Conservation (phyloP, 148 eudicot species). For the Rhododendron kiyosumense region DNA sequence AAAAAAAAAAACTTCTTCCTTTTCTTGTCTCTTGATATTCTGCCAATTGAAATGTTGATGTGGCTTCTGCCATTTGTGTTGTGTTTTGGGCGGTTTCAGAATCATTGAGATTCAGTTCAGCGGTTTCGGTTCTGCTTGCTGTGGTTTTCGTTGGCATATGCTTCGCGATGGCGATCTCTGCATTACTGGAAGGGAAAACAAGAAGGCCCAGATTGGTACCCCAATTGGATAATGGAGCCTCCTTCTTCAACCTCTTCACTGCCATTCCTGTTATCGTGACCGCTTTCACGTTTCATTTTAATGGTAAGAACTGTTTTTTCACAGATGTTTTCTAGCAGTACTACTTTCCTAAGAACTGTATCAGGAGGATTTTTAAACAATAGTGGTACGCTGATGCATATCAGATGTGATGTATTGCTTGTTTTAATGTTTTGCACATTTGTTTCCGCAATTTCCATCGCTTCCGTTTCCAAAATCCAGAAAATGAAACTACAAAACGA, state of each 20-base stretch:
- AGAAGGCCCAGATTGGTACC: conserved; percentile 56
- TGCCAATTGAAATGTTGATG: too few relatives aligned
- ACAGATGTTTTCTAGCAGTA: not conserved
- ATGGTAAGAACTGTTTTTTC: conserved; percentile 38
- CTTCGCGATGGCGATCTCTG: conserved; percentile 65
- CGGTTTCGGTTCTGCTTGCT: conserved; percentile 77
- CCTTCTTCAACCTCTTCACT: conserved; percentile 86
- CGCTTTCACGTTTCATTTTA: conserved; percentile 95
- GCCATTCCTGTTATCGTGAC: conserved; percentile 89
- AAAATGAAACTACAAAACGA: too few relatives aligned
- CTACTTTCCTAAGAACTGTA: not conserved
- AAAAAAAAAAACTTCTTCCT: too few relatives aligned
- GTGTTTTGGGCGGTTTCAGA: conserved; percentile 33
- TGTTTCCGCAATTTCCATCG: too few relatives aligned
- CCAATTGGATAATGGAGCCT: conserved; percentile 34
- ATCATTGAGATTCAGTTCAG: conserved; percentile 80
- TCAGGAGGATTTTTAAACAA: not conserved
- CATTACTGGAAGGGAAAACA: conserved; percentile 58
- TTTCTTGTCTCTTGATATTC: not conserved
- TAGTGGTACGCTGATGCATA: not conserved
- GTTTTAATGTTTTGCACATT: not conserved
- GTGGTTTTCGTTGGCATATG: conserved; percentile 78
- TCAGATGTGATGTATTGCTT: not conserved
- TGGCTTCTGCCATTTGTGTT: not conserved
- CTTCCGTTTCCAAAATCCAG: not conserved